These are phyloP conservation scores for Aspergillus nanangensis DNA, from an alignment of 495 filamentous ascomycete species.

Conservation along the genomic window DNA sequence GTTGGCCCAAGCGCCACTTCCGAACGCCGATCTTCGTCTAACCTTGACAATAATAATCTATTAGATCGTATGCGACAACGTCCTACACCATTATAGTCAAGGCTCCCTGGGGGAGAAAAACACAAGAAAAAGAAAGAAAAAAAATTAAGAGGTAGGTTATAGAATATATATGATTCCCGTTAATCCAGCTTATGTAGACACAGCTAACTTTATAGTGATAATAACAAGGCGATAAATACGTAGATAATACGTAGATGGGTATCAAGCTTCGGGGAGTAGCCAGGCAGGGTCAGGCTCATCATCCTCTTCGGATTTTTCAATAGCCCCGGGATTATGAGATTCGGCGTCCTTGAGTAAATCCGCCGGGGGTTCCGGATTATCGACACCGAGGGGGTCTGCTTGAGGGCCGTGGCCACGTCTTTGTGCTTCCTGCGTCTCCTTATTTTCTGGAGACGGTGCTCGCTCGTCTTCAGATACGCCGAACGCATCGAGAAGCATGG, in stretches of 20 bases:
- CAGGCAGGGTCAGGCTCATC: constrained; percentile 47
- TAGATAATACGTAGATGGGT: too few species aligned
- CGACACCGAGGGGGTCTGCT: constrained; percentile 19
- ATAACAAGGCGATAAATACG: too few species aligned
- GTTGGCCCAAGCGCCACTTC: neutral
- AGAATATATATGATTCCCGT: neutral
- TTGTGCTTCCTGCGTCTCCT: neutral
- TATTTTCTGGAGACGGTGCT: constrained; percentile 10
- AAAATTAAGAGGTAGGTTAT: too few species aligned
- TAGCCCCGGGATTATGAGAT: constrained; percentile 16
- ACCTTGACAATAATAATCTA: neutral
- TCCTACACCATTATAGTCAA: neutral
- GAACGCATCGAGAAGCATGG: constrained; percentile 56
- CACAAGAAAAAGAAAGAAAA: too few species aligned
- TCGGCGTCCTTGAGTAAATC: constrained; percentile 34
- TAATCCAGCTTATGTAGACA: too few species aligned
- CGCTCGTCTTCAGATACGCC: constrained; percentile 20
- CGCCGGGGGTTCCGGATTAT: constrained; percentile 34
- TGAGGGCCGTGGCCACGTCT: constrained; percentile 4
- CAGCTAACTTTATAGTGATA: too few species aligned
- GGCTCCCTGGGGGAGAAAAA: too few species aligned
- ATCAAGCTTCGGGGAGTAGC: constrained; percentile 34
- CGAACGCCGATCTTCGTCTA: neutral
- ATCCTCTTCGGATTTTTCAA: constrained; percentile 34
- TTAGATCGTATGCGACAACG: neutral